Evolutionary conservation across 2,329 filamentous ascomycete species (phyloP), one percentile per base, ranked within the genome.

Genomic region (Lasiodiplodia hormozganensis): DNA sequence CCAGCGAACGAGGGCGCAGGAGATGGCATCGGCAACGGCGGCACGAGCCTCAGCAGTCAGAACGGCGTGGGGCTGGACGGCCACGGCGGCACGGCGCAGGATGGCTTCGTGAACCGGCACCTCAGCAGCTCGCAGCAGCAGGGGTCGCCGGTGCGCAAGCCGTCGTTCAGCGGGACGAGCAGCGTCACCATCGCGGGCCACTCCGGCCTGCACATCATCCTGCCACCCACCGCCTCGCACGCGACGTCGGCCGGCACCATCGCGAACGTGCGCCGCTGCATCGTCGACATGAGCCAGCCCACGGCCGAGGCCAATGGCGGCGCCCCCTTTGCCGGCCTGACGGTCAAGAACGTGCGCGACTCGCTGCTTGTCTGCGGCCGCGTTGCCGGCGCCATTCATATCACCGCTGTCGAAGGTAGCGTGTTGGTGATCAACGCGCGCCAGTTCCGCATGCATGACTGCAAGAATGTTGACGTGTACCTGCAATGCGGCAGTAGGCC

Each of bases 401-500:
- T 98, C 64, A 98, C 95, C 0, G 86, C 85, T 0, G 82, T 97
- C 1, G 82, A 85, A 62, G 84, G 93, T 73, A 92, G 90, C 71
- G 87, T 93, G n/a, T 79, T 97, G 16, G 88, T 97, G 0, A 89
- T 97, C 2, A 85, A 88, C 7, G 52, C 72, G 8, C 87, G 91
- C n/a, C 96, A 99, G 79, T 93, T 97, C 74, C 88, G 96, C 25
- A 95, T 99, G 83, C 96, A 99, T 77, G 91, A 95, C 72, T 96
- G 93, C 76, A 85, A 83, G 54, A 87, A 94, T 70, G 91, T 96
- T 43, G 89, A 93, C 72, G 85, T 99, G 12, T 98, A 98, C 77
- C 83, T 99, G 69, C 87, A 90, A 72, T 94, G 92, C 76, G 84
- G 85, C 1, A 96, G 92, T 74, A 89, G 94, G 70, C 96, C 96